Evolutionary conservation across 768 basidiomycete genomes (phyloP), one percentile per base, ranked within the genome.

Genomic region (Tricholoma hemisulphureum): DNA sequence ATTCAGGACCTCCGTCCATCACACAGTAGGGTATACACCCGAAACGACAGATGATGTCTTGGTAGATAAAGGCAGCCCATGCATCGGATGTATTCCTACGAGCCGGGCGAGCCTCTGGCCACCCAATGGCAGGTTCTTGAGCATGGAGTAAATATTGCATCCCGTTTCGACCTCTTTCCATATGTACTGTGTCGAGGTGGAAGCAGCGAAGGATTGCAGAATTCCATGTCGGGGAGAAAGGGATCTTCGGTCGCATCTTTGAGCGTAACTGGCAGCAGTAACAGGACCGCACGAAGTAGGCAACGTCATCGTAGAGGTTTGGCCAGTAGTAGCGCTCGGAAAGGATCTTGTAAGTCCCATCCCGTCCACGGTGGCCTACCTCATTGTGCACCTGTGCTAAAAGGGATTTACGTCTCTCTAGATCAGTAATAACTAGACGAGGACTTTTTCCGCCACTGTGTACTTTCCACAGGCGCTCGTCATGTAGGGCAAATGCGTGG

Each of bases 281-380:
- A 57, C 75, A 76, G 0, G 73, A 72, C 3, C 64, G 51, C 0
- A 75, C 61, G 31, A 68, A 72, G 48, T 64, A 72, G 1, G 58
- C 21, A 9, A 73, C 41, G 9, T 71, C 60, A 7, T 63, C 53
- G 26, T 66, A 59, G 69, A 74, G 71, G 51, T 70, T 64, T 0
- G 70, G 76, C 75, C 74, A 76, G 61, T 71, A 74, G 24, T 67
- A 71, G 0, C 65, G 56, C 5, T 73, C 64, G 0, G 32, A 9
- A 1, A 73, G 57, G 14, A 56, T 29, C 3, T 39, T 29, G 52
- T 61, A 69, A 0, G 67, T 66, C 0, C 68, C 57, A 21, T 73
- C 67, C 0, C 64, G 53, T 9, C 71, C 71, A 35, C 64, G 56
- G 49, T 74, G 71, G 6, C 72, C 71, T 0, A 59, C 35, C 4